Evolutionary conservation across 371 early-diverging fungal species (phyloP), one percentile per base, ranked within the genome.

Genomic region (Mortierella sp.): DNA sequence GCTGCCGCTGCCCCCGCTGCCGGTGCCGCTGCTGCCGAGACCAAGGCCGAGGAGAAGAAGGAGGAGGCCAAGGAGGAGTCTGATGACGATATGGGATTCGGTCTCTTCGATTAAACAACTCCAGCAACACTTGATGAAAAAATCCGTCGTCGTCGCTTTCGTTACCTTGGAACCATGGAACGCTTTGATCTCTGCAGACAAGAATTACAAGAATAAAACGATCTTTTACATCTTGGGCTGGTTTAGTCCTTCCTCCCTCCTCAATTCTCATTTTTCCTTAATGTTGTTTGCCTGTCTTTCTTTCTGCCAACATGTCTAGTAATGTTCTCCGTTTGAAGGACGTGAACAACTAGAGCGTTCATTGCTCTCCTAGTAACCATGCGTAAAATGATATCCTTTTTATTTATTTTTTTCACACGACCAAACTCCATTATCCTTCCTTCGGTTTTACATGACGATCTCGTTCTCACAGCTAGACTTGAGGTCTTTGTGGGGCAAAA

Each of bases 401-500:
- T n/a, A n/a, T n/a, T n/a, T n/a, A n/a, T n/a, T n/a, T n/a, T n/a
- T 45, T 45, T 45, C 45, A 2, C 14, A 7, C 45, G 6, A 45
- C 45, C 14, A 24, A 26, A 26, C 6, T 8, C 9, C 24, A 9
- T 50, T n/a, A n/a, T 24, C 52, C 26, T 7, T 24, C 47, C 22
- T 22, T 10, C 47, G 5, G 19, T 31, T 73, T 53, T 93, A 98
- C 97, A 98, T 97, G 64, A 98, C 90, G 79, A 98, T 96, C 86
- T 98, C 97, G 79, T 96, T 95, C 83, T 97, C 96, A 90, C 92
- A 95, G 85, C 93, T 94, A 40, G 89, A 82, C 86, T 95, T 95
- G 72, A 98, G 90, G 76, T 97, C 98, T 91, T 99, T 99, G 91
- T 98, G 96, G 34, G 99, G 99, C 78, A 99, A 86, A 37, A 99